Evolutionary conservation across 352 stramenopile species (phyloP).

Genomic region (Pelagophyceae sp.): DNA sequence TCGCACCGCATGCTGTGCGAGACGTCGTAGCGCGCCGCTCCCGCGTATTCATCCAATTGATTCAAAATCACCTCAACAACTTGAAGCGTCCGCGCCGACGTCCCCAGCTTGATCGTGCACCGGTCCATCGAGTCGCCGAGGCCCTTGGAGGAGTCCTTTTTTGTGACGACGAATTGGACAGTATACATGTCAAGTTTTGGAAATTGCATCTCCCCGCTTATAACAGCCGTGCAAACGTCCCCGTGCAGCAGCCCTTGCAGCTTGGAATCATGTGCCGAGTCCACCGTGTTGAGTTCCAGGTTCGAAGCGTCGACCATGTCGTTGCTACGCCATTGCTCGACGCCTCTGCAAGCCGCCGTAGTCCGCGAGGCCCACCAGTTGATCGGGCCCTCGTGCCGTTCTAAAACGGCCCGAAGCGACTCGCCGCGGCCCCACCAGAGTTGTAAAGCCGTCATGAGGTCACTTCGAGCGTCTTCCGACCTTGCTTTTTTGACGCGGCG

Average conservation of each 20-base stretch:
- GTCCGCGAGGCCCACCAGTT: constrained; percentile 21
- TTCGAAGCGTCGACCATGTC: constrained; percentile 16
- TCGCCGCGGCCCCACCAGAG: constrained; percentile 18
- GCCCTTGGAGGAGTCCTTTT: neutral
- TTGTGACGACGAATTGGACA: constrained; percentile 21
- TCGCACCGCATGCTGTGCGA: neutral
- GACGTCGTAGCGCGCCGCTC: constrained; percentile 1
- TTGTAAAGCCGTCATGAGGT: constrained; percentile 24
- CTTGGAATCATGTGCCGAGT: neutral
- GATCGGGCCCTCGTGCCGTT: constrained; percentile 24
- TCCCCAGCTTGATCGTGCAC: constrained; percentile 25
- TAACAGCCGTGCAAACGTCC: neutral
- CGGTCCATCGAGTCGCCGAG: constrained; percentile 24
- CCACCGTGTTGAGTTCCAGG: constrained; percentile 17
- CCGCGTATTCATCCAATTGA: constrained; percentile 20
- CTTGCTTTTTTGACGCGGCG: constrained; percentile 21
- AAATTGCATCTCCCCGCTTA: constrained; percentile 20
- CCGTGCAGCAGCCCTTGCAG: constrained; percentile 21
- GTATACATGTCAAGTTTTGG: constrained; percentile 25
- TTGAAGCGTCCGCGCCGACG: constrained; percentile 8
- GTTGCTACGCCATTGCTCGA: constrained; percentile 14
- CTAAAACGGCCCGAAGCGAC: constrained; percentile 10
- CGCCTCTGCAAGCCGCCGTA: neutral
- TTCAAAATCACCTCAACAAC: constrained; percentile 15
- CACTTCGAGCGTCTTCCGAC: constrained; percentile 21